Conservation (phyloP, 1,139 yeast species). For the Meyerozyma carpophila region DNA sequence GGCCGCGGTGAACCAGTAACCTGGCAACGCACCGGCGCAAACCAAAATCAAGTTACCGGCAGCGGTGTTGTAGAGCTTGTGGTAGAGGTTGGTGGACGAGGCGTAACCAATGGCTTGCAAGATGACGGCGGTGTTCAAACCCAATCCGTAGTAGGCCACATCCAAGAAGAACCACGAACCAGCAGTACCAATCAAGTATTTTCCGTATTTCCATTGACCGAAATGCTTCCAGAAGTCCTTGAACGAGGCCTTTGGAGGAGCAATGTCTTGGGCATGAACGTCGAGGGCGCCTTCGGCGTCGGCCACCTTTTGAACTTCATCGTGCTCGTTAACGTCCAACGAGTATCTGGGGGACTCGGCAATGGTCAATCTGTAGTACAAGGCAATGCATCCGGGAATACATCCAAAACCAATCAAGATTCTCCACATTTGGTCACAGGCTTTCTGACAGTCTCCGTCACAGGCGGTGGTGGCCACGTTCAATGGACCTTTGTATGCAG, state of each 20-base stretch:
- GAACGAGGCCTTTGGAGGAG: conserved; percentile 56
- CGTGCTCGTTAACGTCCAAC: conserved; percentile 62
- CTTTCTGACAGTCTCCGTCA: conserved; percentile 59
- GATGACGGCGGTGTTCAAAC: conserved; percentile 72
- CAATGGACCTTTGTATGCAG: conserved; percentile 62
- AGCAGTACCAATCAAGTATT: conserved; percentile 86
- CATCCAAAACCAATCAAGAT: conserved; percentile 81
- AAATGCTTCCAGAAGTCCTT: conserved; percentile 66
- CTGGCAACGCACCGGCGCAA: conserved; percentile 91
- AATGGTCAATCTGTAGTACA: conserved; percentile 85
- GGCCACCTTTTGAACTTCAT: conserved; percentile 55
- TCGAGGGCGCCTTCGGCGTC: conserved; percentile 48
- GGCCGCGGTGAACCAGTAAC: conserved; percentile 79
- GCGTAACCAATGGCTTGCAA: conserved; percentile 84
- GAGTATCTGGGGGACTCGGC: conserved; percentile 92
- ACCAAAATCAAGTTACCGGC: conserved; percentile 85
- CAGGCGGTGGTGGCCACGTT: conserved; percentile 50
- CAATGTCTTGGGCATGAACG: conserved; percentile 38
- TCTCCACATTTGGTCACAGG: conserved; percentile 95
- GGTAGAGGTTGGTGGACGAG: conserved; percentile 55
- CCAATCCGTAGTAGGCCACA: conserved; percentile 90
- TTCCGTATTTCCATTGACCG: conserved; percentile 83
- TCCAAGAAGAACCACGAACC: conserved; percentile 96
- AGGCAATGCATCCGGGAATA: conserved; percentile 78
- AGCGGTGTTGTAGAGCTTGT: conserved; percentile 65